These are phyloP conservation scores for Rubus idaeus DNA, from an alignment of 306 rosid genomes.

Conservation along the genomic window DNA sequence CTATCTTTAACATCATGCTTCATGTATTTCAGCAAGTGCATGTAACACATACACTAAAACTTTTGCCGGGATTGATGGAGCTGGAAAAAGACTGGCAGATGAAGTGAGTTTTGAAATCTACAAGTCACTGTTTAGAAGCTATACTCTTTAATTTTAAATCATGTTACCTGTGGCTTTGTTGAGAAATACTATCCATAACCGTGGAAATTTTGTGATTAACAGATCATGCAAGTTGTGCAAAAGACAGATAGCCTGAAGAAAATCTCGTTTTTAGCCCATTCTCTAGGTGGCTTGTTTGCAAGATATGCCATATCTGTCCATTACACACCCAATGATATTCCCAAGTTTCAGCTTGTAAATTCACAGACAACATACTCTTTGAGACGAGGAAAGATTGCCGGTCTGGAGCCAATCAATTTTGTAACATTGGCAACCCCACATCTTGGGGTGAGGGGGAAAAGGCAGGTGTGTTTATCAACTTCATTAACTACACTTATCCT, in stretches of 20 bases:
- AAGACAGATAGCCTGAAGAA: slow-evolving; percentile 68
- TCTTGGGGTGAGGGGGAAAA: slow-evolving; percentile 92
- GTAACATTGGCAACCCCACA: slow-evolving; percentile 95
- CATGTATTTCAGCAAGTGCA: slow-evolving; percentile 72
- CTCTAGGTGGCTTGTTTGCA: slow-evolving; percentile 94
- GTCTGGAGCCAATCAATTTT: slow-evolving; percentile 88
- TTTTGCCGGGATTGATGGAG: slow-evolving; percentile 92
- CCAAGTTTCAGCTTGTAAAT: slow-evolving; percentile 29
- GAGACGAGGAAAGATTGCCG: slow-evolving; percentile 67
- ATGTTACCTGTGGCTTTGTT: slow-evolving; percentile 23
- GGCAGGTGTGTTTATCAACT: slow-evolving; percentile 64
- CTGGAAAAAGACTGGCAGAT: slow-evolving; percentile 88
- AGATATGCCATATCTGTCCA: slow-evolving; percentile 84
- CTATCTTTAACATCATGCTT: slow-evolving; percentile 29
- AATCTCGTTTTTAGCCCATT: slow-evolving; percentile 92
- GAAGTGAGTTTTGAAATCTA: slow-evolving; percentile 62
- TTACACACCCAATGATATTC: slow-evolving; percentile 48
- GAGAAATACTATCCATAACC: slow-evolving; percentile 29
- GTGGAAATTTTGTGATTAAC: slow-evolving; percentile 30
- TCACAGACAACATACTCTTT: slow-evolving; percentile 34
- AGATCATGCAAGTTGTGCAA: slow-evolving; percentile 80
- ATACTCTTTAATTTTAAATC: slow-evolving; percentile 10
- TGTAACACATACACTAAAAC: slow-evolving; percentile 78
- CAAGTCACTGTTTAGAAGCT: slow-evolving; percentile 26
- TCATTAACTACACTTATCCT: background rate